Percentiles rank a stretch among this genome's conserved stretches.
Evolutionary conservation across 2,329 filamentous ascomycete genomes (phyloP).

Genomic region (Talaromyces rugulosus): DNA sequence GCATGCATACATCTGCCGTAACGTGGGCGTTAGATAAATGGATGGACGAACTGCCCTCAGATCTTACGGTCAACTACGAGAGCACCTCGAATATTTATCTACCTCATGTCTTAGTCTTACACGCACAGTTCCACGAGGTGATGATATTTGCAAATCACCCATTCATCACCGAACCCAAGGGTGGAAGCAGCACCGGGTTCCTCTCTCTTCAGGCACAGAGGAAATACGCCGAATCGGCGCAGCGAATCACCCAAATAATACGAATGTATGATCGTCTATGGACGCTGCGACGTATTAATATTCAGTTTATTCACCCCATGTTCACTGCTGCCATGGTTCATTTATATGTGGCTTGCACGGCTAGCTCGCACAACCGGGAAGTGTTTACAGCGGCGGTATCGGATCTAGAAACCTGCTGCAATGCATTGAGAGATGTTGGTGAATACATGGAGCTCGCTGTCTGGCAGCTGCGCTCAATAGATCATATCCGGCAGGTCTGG

Average conservation of each 20-base stretch:
- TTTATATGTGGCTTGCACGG: slow-evolving; percentile 15
- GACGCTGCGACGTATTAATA: slow-evolving; percentile 16
- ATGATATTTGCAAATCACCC: slow-evolving; percentile 19
- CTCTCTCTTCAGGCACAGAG: slow-evolving; percentile 1
- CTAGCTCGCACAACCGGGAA: slow-evolving; percentile 1
- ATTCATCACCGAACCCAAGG: slow-evolving; percentile 13
- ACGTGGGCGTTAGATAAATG: slow-evolving; percentile 13
- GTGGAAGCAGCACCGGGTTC: background rate
- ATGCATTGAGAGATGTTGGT: slow-evolving; percentile 14
- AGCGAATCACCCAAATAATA: slow-evolving; percentile 10
- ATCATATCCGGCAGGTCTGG: slow-evolving; percentile 12
- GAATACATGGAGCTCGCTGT: slow-evolving; percentile 10
- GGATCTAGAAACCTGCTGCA: slow-evolving; percentile 14
- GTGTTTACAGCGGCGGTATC: slow-evolving; percentile 10
- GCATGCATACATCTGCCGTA: slow-evolving; percentile 8
- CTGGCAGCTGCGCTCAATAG: slow-evolving; percentile 12
- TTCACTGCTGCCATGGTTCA: slow-evolving; percentile 17
- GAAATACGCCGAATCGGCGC: slow-evolving; percentile 13
- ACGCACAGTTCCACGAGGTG: slow-evolving; percentile 15
- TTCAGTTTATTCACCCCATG: slow-evolving; percentile 16
- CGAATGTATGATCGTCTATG: slow-evolving; percentile 13
- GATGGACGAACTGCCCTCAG: slow-evolving; percentile 11
- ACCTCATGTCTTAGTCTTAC: slow-evolving; percentile 17
- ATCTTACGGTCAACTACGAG: slow-evolving; percentile 7
- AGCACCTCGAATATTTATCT: slow-evolving; percentile 12